Evolutionary conservation across 1,139 yeast genomes (phyloP), one percentile per base, ranked within the genome.

Genomic region (Wickerhamomyces sp.): DNA sequence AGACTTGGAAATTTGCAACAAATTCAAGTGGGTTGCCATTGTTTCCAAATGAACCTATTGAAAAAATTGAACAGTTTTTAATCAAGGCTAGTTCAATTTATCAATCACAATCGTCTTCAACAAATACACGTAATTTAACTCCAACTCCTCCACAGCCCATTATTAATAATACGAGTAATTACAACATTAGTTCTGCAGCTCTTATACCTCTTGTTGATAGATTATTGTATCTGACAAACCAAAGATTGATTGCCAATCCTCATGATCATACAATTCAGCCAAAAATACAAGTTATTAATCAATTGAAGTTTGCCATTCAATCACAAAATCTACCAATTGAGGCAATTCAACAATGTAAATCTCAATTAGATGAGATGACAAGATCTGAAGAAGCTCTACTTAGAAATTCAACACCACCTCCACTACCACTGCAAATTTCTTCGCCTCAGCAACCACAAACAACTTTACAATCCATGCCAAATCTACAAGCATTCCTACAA

Each of bases 1-100:
- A 81, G 60, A 87, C 96, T 13, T 94, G 99, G 99, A 84, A 86
- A 69, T 70, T 67, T 32, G 76, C 79, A 41, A 75, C 79, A 30
- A 77, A 79, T 40, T 75, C 85, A 3, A 73, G 84, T 10, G 79
- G 80, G 23, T 63, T 75, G 43, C 88, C 94, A 3, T 69, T 93
- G 42, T 91, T 93, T 62, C 86, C 90, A 13, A 71, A 71, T 34
- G 84, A 79, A 14, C 86, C 87, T 41, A 71, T 91, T 55, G 80
- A 78, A 37, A 79, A 76, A 58, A 86, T 94, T 45, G 96, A 88
- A 54, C 72, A 70, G 44, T 91, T 91, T 61, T 69, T 94, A 58
- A 70, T 75, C 32, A 75, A 74, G 54, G 86, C 83, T 11, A 73
- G 58, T 11, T 41, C 53, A 2, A 33, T 56, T 10, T 49, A 56